Evolutionary conservation across 208 protist genomes (phyloP), one percentile per base, ranked within the genome.

Genomic region (Leishmania amazonensis): DNA sequence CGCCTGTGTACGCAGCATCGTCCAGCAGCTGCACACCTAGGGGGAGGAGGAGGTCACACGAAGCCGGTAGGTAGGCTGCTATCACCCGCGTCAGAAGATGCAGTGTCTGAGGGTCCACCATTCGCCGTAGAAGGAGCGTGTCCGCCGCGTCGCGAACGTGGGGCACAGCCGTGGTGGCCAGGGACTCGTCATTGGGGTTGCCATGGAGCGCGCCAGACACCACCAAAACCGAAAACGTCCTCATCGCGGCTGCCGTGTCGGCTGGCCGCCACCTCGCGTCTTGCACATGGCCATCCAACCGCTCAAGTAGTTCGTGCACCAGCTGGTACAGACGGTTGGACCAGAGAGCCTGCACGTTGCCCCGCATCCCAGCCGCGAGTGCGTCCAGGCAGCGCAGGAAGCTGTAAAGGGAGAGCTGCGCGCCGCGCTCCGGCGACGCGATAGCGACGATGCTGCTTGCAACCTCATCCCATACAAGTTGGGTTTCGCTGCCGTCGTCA

Each of bases 371-470:
- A 2, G 38, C 28, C 13, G 75, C 83, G 15, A 86, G 74, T 3
- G 78, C 70, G 40, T 80, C 73, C 45, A 86, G 68, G 40, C 77
- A 83, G 42, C 65, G 72, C n/a, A 86, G 78, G 60, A 76, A 71
- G 67, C n/a, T 45, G 65, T 67, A 80, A 35, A 86, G 78, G 11
- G 77, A 68, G 31, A 81, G 76, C 54, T 60, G 35, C 9, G 21
- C 79, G 51, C 17, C 40, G 57, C 31, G 31, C 35, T 38, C 21
- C 7, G 54, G 62, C 13, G 68, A 13, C 13, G 77, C 45, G 53
- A 47, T 38, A 13, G 24, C 19, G 7, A 76, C 47, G 28, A 72
- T 65, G 65, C 53, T 35, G 38, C 42, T 13, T 38, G 77, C 78
- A 7, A 85, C 64, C 3, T 62, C 60, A 54, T 85, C 80, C 82